Evolutionary conservation across 208 protist species (phyloP), one percentile per base, ranked within the genome.

Genomic region (Leishmania lainsoni): DNA sequence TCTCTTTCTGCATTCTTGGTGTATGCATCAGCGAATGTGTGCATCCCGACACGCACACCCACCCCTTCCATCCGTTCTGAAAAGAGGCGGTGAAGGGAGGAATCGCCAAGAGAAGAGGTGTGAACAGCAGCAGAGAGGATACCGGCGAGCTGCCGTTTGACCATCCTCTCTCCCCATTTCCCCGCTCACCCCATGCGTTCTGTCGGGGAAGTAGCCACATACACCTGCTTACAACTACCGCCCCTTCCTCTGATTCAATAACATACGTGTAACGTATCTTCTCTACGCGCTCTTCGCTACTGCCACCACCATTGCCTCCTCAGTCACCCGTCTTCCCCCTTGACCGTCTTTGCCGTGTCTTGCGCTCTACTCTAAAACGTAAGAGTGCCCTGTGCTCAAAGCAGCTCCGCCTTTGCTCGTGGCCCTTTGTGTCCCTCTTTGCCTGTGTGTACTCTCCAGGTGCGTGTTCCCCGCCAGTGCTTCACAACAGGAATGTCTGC

Each of bases 401-500:
- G 29, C 29, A 20, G 4, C 26, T 20, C 17, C 61, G 16, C 61
- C 61, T 35, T 20, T 66, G 9, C 17, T 65, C n/a, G 59, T 9
- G 22, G 26, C 5, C n/a, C 22, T 65, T 65, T 39, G 61, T 29
- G 17, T 20, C 29, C 29, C 14, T 32, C 26, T 29, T 3, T 3
- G n/a, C n/a, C 58, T 58, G 70, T 22, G 49, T 61, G 2, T 61
- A 29, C 8, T 17, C 63, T 69, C 35, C 39, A 5, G 9, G 29
- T 61, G 6, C n/a, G 26, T 61, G 8, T 58, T 10, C 51, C 5
- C 71, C 45, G 10, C 26, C 8, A 14, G 26, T 59, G 20, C 39
- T 59, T 20, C 32, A 17, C 29, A 10, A 73, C 35, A 10, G 52
- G 51, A 72, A 95, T 94, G 90, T 96, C 92, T 68, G 90, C 92